Evolutionary conservation across 306 rosid species (phyloP).

Genomic region (Canavalia ensiformis): DNA sequence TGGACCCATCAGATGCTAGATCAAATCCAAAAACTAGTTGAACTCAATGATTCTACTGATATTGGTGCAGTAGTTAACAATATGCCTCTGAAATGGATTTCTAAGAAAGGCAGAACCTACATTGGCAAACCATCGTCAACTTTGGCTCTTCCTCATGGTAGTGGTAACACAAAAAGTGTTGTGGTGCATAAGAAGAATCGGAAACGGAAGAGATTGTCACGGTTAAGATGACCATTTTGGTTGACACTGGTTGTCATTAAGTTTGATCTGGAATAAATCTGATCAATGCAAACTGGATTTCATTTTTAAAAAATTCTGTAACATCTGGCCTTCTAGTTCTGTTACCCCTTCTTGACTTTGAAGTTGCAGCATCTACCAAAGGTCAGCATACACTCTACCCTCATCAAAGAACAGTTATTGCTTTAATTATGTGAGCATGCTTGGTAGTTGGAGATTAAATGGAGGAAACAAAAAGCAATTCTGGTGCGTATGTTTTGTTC

Average conservation of each 20-base stretch:
- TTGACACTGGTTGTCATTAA: background rate
- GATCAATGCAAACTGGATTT: conserved; percentile 16
- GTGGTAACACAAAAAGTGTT: conserved; percentile 46
- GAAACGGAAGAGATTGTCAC: conserved; percentile 58
- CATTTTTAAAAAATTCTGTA: conserved; percentile 9
- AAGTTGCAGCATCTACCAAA: conserved; percentile 16
- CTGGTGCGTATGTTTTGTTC: conserved; percentile 22
- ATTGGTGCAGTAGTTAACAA: conserved; percentile 72
- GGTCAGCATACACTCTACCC: conserved; percentile 9
- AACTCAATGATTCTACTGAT: conserved; percentile 64
- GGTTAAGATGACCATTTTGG: conserved; percentile 56
- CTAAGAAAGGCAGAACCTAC: conserved; percentile 50
- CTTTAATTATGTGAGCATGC: background rate
- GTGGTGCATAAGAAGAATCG: conserved; percentile 54
- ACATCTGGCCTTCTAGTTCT: background rate
- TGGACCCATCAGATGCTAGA: conserved; percentile 85
- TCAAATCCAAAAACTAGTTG: conserved; percentile 78
- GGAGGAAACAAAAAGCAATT: conserved; percentile 39
- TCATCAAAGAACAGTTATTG: conserved; percentile 34
- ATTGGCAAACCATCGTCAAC: conserved; percentile 63
- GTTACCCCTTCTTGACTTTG: background rate
- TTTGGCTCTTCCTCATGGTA: conserved; percentile 50
- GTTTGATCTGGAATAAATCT: conserved; percentile 25
- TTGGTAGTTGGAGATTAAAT: conserved; percentile 38
- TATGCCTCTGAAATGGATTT: conserved; percentile 70